Evolutionary conservation across 2,329 filamentous ascomycete species (phyloP).

Genomic region (Cyphellophora europaea): DNA sequence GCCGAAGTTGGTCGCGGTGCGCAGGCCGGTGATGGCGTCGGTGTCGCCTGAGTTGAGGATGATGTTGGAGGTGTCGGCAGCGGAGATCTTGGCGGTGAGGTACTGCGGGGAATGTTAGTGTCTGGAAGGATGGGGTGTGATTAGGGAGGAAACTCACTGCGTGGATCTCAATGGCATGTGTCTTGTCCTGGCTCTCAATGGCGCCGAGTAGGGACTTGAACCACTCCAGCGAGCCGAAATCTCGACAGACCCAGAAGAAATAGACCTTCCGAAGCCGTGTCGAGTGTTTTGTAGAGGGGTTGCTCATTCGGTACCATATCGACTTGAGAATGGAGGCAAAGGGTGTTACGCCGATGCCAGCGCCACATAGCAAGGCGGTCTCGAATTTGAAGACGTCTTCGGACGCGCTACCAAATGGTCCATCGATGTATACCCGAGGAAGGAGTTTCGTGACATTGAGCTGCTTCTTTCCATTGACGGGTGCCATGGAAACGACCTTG

Average conservation of each 20-base stretch:
- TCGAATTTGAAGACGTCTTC: constrained; percentile 68
- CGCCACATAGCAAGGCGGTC: constrained; percentile 40
- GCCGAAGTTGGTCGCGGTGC: constrained; percentile 76
- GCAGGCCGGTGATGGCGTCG: constrained; percentile 73
- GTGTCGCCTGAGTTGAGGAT: constrained; percentile 78
- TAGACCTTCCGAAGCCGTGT: constrained; percentile 77
- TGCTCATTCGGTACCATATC: constrained; percentile 76
- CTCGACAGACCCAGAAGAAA: constrained; percentile 87
- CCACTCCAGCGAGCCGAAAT: constrained; percentile 85
- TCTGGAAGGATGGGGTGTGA: background rate
- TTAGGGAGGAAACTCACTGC: constrained; percentile 37
- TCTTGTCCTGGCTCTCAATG: constrained; percentile 77
- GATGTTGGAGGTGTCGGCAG: constrained; percentile 78
- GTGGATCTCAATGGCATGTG: constrained; percentile 79
- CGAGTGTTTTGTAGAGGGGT: constrained; percentile 62
- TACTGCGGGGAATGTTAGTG: constrained; percentile 38
- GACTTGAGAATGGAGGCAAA: constrained; percentile 58
- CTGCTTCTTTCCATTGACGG: constrained; percentile 30
- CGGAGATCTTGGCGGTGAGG: constrained; percentile 77
- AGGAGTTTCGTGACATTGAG: constrained; percentile 63
- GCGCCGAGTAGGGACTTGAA: constrained; percentile 74
- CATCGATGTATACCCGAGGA: constrained; percentile 73
- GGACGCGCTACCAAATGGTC: constrained; percentile 75
- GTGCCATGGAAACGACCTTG: constrained; percentile 59
- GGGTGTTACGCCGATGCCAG: constrained; percentile 43